Base-by-base conservation (phyloP, 2,329 filamentous ascomycete genomes). In the Calonectria hongkongensis region DNA sequence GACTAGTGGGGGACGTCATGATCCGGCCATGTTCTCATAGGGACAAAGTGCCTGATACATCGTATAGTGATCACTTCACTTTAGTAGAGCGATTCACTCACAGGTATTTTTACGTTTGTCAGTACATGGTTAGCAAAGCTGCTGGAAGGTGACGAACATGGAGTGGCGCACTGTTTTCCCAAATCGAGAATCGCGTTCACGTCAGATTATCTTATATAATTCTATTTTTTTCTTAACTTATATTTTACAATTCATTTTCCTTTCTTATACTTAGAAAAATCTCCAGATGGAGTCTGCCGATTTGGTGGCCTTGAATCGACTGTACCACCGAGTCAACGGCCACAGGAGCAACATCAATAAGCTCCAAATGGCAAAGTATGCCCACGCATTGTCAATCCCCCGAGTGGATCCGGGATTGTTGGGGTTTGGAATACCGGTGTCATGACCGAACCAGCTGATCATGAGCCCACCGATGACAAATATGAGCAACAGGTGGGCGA, bases 211-310 rank as follows among this genome's bases (percentile, higher is more conserved):
- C 13, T 60, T 41, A 36, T 21, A 25, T 60, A 15, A 41, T 39
- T 21, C 9, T 1, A 4, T 28, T 62, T 45, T 28, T 41, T 51
- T 10, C 25, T 36, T 54, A 50, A 4, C 27, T 41, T 5, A 12
- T 36, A 43, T 54, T 41, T 43, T 39, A n/a, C 21, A 54, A 28
- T 39, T 36, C 33, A 3, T 12, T 25, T 18, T 21, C 13, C 28
- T 28, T 36, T 10, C 16, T 64, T 25, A 45, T 1, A 3, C 2
- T 70, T 80, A 88, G 72, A 88, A 88, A 73, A 88, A 86, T 7
- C 86, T 81, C 86, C 86, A 88, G 13, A 88, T 77, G 3, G 86
- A 88, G 71, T 87, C 84, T 0, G 83, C 79, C 2, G 82, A 76
- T 75, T 83, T 86, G 12, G 77, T 80, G 69, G 81, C 82, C 81